These are phyloP conservation scores for Penicillium mononematosum DNA, from an alignment of 495 filamentous ascomycete species.

Conservation along the genomic window DNA sequence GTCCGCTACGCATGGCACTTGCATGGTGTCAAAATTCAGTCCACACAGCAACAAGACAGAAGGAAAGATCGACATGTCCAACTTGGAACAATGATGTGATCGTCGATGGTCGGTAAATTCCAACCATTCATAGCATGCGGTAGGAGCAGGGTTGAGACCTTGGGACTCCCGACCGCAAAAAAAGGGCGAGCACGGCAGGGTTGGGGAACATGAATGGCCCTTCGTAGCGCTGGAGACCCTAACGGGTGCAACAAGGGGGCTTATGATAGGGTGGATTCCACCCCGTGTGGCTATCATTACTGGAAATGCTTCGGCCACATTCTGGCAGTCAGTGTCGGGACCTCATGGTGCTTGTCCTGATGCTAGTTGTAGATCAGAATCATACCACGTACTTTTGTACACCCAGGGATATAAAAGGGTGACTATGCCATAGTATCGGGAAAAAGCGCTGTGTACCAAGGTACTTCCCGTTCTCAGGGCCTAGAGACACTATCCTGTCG, in stretches of 20 bases:
- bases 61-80: conserved; percentile 29
- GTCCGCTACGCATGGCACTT: conserved; percentile 19
- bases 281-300: conserved; percentile 31
- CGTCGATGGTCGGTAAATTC: background rate
- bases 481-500: background rate
- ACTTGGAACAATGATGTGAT: conserved; percentile 1
- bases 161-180: conserved; percentile 7
- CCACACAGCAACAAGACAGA: conserved; percentile 45
- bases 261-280: conserved; percentile 18
- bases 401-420: background rate
- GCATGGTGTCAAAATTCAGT: conserved; percentile 24
- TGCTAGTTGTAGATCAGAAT: conserved; percentile 1
- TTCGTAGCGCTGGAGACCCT: conserved; percentile 17
- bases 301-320: conserved; percentile 25
- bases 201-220: conserved; percentile 12
- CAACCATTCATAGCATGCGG: conserved; percentile 9
- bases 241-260: conserved; percentile 27
- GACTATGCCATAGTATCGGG: background rate
- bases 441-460: background rate
- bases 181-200: conserved; percentile 19
- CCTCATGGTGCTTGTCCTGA: conserved; percentile 11
- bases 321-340: conserved; percentile 15
- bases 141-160: conserved; percentile 1
- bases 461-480: background rate
- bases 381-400: background rate